These are phyloP conservation scores for Coniosporium tulheliwenetii DNA, from an alignment of 2,329 filamentous ascomycete genomes.

Conservation along the genomic window DNA sequence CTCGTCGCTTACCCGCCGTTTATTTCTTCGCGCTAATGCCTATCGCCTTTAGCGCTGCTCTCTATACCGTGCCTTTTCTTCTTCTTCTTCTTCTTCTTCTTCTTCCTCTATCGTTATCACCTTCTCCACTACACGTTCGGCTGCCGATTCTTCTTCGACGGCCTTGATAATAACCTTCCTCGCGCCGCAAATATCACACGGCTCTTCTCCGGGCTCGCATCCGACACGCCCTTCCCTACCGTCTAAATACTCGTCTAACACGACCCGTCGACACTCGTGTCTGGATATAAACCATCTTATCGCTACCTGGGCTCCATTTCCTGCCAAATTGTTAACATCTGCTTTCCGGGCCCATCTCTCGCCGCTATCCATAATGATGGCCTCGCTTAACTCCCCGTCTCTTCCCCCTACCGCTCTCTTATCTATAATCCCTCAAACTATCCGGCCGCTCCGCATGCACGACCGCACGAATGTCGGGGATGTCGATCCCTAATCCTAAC, in stretches of 20 bases:
- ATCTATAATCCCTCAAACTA: background rate
- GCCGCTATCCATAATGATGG: background rate
- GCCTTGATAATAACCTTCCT: background rate
- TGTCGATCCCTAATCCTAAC: slow-evolving; percentile 1
- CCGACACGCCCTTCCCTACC: background rate
- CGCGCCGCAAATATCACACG: background rate
- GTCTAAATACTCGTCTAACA: background rate
- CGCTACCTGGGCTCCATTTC: background rate
- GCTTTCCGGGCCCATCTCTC: too few relatives aligned
- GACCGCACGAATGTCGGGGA: background rate
- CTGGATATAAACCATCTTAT: background rate
- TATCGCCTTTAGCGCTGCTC: too few relatives aligned
- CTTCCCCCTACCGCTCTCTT: slow-evolving; percentile 1
- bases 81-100: too few relatives aligned
- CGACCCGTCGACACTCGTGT: background rate
- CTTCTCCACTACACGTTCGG: too few relatives aligned
- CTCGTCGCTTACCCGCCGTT: too few relatives aligned
- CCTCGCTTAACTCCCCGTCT: background rate
- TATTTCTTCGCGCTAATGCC: too few relatives aligned
- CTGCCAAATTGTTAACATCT: too few relatives aligned
- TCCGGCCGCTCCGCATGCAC: background rate
- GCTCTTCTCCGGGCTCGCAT: background rate
- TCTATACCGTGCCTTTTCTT: too few relatives aligned
- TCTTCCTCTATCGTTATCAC: too few relatives aligned
- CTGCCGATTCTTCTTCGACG: too few relatives aligned